Evolutionary conservation across 352 stramenopile species (phyloP).

Genomic region (Globisporangium cylindrosporum): DNA sequence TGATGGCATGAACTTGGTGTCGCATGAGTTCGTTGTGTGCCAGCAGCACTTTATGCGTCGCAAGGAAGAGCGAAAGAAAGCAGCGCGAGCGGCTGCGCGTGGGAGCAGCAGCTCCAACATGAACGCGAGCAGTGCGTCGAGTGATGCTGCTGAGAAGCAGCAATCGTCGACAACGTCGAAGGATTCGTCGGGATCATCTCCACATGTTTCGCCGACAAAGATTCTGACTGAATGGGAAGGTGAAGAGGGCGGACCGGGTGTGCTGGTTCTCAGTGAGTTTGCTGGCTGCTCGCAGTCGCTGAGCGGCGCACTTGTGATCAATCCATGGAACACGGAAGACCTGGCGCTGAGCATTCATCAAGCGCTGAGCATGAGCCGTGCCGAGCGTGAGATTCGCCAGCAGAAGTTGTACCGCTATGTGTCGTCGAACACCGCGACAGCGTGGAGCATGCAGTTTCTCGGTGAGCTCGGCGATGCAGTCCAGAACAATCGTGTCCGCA

Average conservation of each 20-base stretch:
- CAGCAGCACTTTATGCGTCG: slow-evolving; percentile 84
- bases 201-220: slow-evolving; percentile 41
- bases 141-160: neutral
- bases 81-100: slow-evolving; percentile 26
- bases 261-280: slow-evolving; percentile 89
- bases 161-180: neutral
- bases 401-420: slow-evolving; percentile 90
- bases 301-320: slow-evolving; percentile 83
- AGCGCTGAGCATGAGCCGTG: slow-evolving; percentile 79
- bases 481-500: slow-evolving; percentile 51
- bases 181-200: slow-evolving; percentile 24
- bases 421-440: slow-evolving; percentile 76
- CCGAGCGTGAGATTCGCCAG: slow-evolving; percentile 84
- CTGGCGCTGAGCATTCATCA: slow-evolving; percentile 78
- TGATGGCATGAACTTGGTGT: slow-evolving; percentile 90
- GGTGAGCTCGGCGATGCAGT: slow-evolving; percentile 61
- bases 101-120: slow-evolving; percentile 4
- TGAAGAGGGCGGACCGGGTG: slow-evolving; percentile 76
- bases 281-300: slow-evolving; percentile 86
- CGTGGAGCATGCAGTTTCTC: slow-evolving; percentile 84
- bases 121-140: neutral
- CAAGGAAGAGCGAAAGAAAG: slow-evolving; percentile 66
- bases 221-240: slow-evolving; percentile 76
- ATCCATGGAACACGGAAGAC: slow-evolving; percentile 88
- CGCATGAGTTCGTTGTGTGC: slow-evolving; percentile 87